Percentiles rank a stretch among this genome's conserved stretches.
phyloP scores from a whole-genome alignment of 768 basidiomycete genomes.

The Phylloporus scabripes region DNA sequence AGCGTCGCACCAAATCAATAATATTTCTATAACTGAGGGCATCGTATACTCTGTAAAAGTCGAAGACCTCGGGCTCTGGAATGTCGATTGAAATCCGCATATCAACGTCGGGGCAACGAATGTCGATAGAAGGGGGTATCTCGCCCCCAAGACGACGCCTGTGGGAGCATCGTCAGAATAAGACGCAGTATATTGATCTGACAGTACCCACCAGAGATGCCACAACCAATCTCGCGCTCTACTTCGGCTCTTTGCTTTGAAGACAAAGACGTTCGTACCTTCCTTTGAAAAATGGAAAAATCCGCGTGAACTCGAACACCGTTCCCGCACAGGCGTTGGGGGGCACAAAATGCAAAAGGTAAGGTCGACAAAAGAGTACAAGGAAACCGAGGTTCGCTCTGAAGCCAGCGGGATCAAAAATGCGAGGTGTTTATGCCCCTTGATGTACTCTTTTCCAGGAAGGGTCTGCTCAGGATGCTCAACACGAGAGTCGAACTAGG shows the following conservation, averaged over 20 bases:
- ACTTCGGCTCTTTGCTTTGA: slow-evolving; percentile 74
- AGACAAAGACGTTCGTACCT: slow-evolving; percentile 83
- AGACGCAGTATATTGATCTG: not conserved
- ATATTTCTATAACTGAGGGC: slow-evolving; percentile 60
- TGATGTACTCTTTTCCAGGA: slow-evolving; percentile 62
- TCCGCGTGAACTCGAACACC: slow-evolving; percentile 38
- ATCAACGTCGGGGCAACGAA: slow-evolving; percentile 63
- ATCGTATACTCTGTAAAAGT: slow-evolving; percentile 37
- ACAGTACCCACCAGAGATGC: slow-evolving; percentile 64
- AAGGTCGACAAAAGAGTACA: slow-evolving; percentile 85
- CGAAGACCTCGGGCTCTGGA: slow-evolving; percentile 41
- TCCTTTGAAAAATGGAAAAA: slow-evolving; percentile 48
- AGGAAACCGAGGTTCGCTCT: slow-evolving; percentile 60
- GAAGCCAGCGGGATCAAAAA: slow-evolving; percentile 71
- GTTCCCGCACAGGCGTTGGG: slow-evolving; percentile 41
- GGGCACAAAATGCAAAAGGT: slow-evolving; percentile 73
- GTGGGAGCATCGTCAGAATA: not conserved
- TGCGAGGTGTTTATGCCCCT: slow-evolving; percentile 70
- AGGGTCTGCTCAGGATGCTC: slow-evolving; percentile 38
- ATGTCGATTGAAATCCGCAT: slow-evolving; percentile 66
- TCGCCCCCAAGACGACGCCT: slow-evolving; percentile 72
- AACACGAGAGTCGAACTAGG: not conserved
- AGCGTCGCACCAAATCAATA: slow-evolving; percentile 53
- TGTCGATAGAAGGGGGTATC: slow-evolving; percentile 63
- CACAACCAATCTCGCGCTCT: slow-evolving; percentile 87